A percentile compares a stretch with the other conserved stretches of the same genome.
These are phyloP conservation scores for Fennellomyces sp. DNA, from an alignment of 371 early-diverging fungal genomes.

Conservation along the genomic window DNA sequence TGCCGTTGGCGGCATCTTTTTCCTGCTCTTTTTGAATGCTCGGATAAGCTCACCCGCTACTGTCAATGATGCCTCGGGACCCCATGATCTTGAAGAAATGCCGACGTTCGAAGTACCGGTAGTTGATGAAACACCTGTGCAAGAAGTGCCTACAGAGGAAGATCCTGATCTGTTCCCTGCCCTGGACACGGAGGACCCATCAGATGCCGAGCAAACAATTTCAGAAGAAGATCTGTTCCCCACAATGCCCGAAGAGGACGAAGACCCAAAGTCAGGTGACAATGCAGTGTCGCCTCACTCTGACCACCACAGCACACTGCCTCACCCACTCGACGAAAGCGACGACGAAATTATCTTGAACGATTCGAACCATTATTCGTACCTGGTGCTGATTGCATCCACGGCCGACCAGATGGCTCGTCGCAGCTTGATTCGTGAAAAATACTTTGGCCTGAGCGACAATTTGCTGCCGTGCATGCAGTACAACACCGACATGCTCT, in stretches of 20 bases:
- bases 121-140: too few species aligned
- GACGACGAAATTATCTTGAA: slow-evolving; percentile 24
- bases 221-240: neutral
- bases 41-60: neutral
- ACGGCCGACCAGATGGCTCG: slow-evolving; percentile 35
- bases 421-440: slow-evolving; percentile 49
- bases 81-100: neutral
- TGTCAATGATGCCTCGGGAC: neutral
- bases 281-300: slow-evolving; percentile 17
- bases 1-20: slow-evolving; percentile 11
- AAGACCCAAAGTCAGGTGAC: neutral
- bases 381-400: slow-evolving; percentile 55
- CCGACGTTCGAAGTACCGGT: neutral
- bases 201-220: neutral
- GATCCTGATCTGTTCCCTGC: neutral
- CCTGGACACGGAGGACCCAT: neutral
- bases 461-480: slow-evolving; percentile 50
- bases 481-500: slow-evolving; percentile 42
- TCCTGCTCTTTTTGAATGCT: slow-evolving; percentile 15
- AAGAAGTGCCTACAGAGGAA: neutral
- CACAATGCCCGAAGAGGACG: neutral
- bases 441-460: slow-evolving; percentile 54
- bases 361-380: slow-evolving; percentile 40
- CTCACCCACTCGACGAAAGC: slow-evolving; percentile 16
- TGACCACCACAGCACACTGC: slow-evolving; percentile 11